A percentile compares a stretch with the other conserved stretches of the same genome.
These are phyloP conservation scores for Caloboletus inedulis DNA, from an alignment of 1,284 basidiomycete species.

Conservation along the genomic window DNA sequence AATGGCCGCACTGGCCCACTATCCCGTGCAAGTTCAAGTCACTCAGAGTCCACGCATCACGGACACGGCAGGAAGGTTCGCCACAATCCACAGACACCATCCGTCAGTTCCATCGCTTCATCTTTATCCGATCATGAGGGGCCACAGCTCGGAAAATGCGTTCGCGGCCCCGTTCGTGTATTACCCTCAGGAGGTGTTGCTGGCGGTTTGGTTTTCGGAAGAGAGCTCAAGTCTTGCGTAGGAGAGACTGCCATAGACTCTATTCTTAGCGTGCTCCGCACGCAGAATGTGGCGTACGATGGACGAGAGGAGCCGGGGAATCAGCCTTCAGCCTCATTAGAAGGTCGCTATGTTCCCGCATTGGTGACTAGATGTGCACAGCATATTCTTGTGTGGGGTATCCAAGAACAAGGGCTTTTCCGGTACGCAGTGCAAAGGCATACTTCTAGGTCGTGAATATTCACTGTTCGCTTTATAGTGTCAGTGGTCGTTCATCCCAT, in stretches of 20 bases:
- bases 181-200: conserved; percentile 33
- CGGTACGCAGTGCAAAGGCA: conserved; percentile 45
- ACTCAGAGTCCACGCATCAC: conserved; percentile 18
- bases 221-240: conserved; percentile 55
- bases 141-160: conserved; percentile 50
- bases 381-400: conserved; percentile 75
- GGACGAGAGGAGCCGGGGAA: conserved; percentile 22
- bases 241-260: conserved; percentile 55
- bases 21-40: conserved; percentile 39
- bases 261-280: conserved; percentile 17
- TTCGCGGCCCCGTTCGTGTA: conserved; percentile 51
- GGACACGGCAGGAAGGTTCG: conserved; percentile 36
- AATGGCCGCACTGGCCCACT: conserved; percentile 30
- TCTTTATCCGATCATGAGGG: conserved; percentile 57
- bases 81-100: conserved; percentile 57
- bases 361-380: conserved; percentile 76
- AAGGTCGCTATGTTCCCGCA: conserved; percentile 62
- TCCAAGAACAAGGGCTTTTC: conserved; percentile 82
- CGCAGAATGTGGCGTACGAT: conserved; percentile 18
- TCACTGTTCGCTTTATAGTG: conserved; percentile 40
- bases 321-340: conserved; percentile 39
- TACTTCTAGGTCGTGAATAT: background rate
- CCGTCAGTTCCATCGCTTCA: conserved; percentile 49
- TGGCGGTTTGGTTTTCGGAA: conserved; percentile 63
- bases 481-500: conserved; percentile 74